Evolutionary conservation across 257 asterid genomes (phyloP).

Genomic region (Lavandula angustifolia): DNA sequence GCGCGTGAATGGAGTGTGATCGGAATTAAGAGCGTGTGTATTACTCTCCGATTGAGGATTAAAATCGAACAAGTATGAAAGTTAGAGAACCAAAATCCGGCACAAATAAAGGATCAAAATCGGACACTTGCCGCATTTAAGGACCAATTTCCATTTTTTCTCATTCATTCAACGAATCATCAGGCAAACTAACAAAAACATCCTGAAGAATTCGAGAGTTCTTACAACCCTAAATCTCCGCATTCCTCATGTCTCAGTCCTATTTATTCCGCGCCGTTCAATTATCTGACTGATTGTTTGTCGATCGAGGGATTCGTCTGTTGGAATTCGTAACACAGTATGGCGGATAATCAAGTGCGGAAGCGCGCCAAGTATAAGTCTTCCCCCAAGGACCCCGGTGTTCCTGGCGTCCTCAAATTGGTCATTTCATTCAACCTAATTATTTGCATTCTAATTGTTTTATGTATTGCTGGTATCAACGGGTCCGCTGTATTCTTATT

Average conservation of each 20-base stretch:
- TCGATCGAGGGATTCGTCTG: background rate
- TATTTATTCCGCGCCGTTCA: conserved; percentile 1
- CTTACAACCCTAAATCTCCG: background rate
- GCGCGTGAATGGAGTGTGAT: no score
- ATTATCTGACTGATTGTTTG: conserved; percentile 18
- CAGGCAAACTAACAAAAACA: no score
- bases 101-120: no score
- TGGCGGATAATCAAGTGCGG: conserved; percentile 73
- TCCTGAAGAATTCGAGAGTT: no score
- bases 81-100: no score
- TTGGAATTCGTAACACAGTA: conserved; percentile 19
- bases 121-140: no score
- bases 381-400: conserved; percentile 69
- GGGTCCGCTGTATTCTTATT: conserved; percentile 6
- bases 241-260: no score
- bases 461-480: conserved; percentile 23
- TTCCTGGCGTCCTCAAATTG: conserved; percentile 74
- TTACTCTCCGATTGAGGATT: no score
- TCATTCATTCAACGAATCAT: no score
- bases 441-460: conserved; percentile 6
- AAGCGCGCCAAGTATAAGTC: conserved; percentile 81
- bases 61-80: no score
- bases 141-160: no score
- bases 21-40: no score
- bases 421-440: conserved; percentile 41